Conservation (phyloP, 495 filamentous ascomycete species). For the Hypoxylon fuscum region DNA sequence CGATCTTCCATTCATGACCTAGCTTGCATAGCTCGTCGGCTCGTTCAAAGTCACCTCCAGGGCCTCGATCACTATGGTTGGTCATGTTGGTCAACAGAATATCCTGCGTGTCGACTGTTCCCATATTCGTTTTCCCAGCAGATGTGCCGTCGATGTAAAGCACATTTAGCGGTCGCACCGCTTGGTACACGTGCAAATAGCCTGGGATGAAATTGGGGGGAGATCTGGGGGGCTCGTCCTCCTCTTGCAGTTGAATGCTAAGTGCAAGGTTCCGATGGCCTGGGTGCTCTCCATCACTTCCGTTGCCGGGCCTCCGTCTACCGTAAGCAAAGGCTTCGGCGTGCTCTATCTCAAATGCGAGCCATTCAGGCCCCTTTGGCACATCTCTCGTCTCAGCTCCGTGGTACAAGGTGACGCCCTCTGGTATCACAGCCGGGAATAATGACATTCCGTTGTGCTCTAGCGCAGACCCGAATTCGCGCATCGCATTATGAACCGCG, state of each 20-base stretch:
- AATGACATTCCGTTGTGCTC: slow-evolving; percentile 76
- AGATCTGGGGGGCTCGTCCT: neutral
- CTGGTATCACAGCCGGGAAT: slow-evolving; percentile 66
- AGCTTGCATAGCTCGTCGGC: slow-evolving; percentile 62
- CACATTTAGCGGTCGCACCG: slow-evolving; percentile 59
- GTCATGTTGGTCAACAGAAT: slow-evolving; percentile 59
- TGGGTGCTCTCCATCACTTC: neutral
- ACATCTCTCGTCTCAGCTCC: slow-evolving; percentile 53
- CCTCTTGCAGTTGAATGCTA: neutral
- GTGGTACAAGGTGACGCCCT: slow-evolving; percentile 70
- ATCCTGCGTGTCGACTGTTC: slow-evolving; percentile 70
- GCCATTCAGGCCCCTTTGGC: slow-evolving; percentile 67
- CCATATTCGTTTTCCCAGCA: slow-evolving; percentile 65
- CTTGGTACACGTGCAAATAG: slow-evolving; percentile 64
- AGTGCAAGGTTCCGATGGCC: neutral
- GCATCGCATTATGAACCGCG: slow-evolving; percentile 70
- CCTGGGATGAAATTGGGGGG: slow-evolving; percentile 44
- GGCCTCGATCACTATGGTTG: slow-evolving; percentile 24
- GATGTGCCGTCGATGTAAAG: slow-evolving; percentile 71
- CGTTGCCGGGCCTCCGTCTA: slow-evolving; percentile 3
- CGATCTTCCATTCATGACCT: slow-evolving; percentile 60
- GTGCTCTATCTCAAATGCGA: slow-evolving; percentile 77
- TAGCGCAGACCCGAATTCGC: slow-evolving; percentile 74
- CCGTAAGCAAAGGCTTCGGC: slow-evolving; percentile 63
- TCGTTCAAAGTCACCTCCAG: slow-evolving; percentile 51